These are phyloP conservation scores for Apium graveolens DNA, from an alignment of 129 eudicot species.

Conservation along the genomic window DNA sequence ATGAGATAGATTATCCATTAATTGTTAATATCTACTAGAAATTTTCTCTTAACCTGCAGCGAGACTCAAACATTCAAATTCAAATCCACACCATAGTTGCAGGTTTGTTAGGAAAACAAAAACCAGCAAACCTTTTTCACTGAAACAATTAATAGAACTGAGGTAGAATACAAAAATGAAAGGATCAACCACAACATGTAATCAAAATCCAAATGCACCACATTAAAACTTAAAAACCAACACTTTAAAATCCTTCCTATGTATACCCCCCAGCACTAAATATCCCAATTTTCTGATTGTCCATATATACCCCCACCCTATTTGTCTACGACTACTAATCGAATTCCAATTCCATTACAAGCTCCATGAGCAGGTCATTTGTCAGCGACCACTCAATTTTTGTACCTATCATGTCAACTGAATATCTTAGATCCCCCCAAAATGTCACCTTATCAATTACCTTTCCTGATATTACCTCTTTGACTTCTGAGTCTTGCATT, in stretches of 20 bases:
- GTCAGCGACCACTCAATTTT: conserved; percentile 45
- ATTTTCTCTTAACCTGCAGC: no score
- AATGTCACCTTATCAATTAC: conserved; percentile 36
- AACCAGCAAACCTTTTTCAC: background rate
- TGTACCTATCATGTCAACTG: conserved; percentile 42
- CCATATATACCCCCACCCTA: conserved; percentile 21
- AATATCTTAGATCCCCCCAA: conserved; percentile 30
- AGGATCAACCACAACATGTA: background rate
- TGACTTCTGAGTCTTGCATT: conserved; percentile 25
- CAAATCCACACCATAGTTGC: no score
- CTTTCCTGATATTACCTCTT: conserved; percentile 14
- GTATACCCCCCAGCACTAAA: background rate
- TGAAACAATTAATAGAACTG: background rate
- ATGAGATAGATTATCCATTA: no score
- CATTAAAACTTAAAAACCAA: background rate
- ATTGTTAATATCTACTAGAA: no score
- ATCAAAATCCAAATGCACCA: background rate
- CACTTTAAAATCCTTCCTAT: background rate
- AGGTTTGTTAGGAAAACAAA: background rate
- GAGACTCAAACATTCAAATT: no score
- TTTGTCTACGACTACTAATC: conserved; percentile 14
- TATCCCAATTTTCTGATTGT: conserved; percentile 7
- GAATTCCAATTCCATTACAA: conserved; percentile 18
- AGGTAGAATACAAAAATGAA: background rate
- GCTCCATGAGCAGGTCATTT: conserved; percentile 51